Evolutionary conservation across 1,284 basidiomycete genomes (phyloP).

Genomic region (Stygiomarasmius scandens): DNA sequence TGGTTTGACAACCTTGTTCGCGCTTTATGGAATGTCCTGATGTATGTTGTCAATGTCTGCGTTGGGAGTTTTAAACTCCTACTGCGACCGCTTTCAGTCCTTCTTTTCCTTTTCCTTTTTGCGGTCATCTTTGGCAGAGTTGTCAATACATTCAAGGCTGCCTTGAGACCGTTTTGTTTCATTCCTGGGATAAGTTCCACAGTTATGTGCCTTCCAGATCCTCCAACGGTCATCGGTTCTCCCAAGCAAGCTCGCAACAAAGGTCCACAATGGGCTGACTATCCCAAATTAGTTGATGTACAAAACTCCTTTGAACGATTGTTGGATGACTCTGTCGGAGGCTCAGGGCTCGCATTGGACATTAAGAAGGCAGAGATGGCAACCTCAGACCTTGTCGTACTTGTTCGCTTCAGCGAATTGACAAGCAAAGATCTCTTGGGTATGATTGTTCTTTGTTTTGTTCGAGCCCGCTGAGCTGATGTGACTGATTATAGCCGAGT

Average conservation of each 20-base stretch:
- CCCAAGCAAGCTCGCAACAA: neutral
- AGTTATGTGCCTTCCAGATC: conserved; percentile 39
- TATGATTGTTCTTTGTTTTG: neutral
- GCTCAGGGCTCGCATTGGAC: conserved; percentile 60
- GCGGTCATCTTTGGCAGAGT: conserved; percentile 43
- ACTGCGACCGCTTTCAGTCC: conserved; percentile 54
- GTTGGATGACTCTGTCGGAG: conserved; percentile 56
- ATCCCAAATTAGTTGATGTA: conserved; percentile 56
- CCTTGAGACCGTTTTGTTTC: conserved; percentile 59
- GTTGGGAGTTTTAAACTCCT: conserved; percentile 49
- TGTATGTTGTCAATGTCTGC: conserved; percentile 51
- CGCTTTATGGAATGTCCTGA: conserved; percentile 32
- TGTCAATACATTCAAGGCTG: conserved; percentile 42
- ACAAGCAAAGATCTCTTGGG: conserved; percentile 55
- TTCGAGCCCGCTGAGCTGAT: neutral
- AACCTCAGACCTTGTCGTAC: conserved; percentile 60
- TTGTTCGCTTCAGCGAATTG: conserved; percentile 64
- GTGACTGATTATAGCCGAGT: conserved; percentile 34
- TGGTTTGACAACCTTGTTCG: conserved; percentile 24
- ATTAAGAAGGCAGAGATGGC: conserved; percentile 79
- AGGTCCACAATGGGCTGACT: conserved; percentile 51
- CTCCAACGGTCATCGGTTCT: neutral
- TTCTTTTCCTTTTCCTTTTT: conserved; percentile 56
- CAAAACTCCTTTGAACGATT: conserved; percentile 67
- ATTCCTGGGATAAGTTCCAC: conserved; percentile 58